Percentiles rank a stretch among this genome's conserved stretches.
Conservation (phyloP, 768 basidiomycete genomes). For the Mycena latifolia region DNA sequence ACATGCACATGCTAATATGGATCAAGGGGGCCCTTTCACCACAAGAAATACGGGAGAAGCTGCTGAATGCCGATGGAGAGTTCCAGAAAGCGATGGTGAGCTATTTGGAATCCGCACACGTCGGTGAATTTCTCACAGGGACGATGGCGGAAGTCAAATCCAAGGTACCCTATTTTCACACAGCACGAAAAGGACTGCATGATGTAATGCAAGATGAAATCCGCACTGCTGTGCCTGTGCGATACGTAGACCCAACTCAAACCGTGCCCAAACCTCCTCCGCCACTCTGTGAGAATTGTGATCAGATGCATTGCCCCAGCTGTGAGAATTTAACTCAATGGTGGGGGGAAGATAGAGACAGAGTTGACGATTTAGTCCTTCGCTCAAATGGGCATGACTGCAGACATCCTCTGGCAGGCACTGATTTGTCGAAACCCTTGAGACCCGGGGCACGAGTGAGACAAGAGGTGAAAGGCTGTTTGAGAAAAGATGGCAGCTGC, state of each 20-base stretch:
- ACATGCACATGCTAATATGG: conserved; percentile 36
- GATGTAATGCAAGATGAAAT: background rate
- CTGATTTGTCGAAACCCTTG: conserved; percentile 28
- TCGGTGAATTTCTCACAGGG: conserved; percentile 46
- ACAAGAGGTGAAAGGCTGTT: conserved; percentile 36
- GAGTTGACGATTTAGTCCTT: background rate
- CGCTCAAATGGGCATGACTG: background rate
- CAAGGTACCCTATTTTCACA: conserved; percentile 7
- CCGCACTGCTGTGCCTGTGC: background rate
- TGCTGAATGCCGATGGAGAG: conserved; percentile 38
- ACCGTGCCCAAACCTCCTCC: conserved; percentile 40
- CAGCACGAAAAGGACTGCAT: background rate
- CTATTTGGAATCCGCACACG: conserved; percentile 42
- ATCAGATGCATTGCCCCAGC: conserved; percentile 1
- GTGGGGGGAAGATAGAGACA: conserved; percentile 35
- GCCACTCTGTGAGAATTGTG: conserved; percentile 24
- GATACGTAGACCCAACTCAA: conserved; percentile 40
- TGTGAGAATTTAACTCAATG: conserved; percentile 28
- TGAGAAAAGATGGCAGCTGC: conserved; percentile 45
- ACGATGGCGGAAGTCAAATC: conserved; percentile 39
- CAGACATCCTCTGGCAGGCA: conserved; percentile 3
- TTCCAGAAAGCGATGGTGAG: conserved; percentile 38
- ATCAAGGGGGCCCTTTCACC: conserved; percentile 42
- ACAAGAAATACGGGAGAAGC: conserved; percentile 45
- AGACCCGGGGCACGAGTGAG: conserved; percentile 19